Percentiles rank a stretch among this genome's conserved stretches.
Conservation (phyloP, 2,329 filamentous ascomycete species). For the Thielaviopsis musarum region DNA sequence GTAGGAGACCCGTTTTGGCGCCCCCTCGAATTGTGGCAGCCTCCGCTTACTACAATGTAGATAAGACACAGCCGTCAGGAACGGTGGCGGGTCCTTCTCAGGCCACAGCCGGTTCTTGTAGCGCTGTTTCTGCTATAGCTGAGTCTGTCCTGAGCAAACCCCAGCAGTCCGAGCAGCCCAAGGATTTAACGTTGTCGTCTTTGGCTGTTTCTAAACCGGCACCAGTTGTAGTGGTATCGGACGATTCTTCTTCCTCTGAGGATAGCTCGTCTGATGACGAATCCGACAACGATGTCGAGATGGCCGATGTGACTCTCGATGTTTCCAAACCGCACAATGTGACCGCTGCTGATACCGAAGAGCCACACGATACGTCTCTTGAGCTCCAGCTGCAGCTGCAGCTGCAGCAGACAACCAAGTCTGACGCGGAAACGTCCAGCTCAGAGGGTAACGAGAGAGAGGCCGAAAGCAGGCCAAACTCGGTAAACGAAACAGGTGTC, state of each 20-base stretch:
- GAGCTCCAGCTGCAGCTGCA: not conserved
- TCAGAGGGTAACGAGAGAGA: not conserved
- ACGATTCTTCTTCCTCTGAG: conserved; percentile 1
- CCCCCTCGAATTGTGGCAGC: not conserved
- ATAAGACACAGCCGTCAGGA: not conserved
- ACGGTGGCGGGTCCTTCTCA: no score
- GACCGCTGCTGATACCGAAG: not conserved
- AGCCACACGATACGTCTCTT: not conserved
- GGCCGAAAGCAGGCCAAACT: not conserved
- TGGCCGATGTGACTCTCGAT: not conserved
- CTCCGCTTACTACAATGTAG: not conserved
- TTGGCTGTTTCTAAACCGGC: not conserved
- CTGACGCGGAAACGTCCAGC: not conserved
- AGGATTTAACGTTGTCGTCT: not conserved
- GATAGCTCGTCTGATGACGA: conserved; percentile 1
- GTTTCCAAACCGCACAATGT: not conserved
- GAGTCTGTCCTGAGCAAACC: not conserved
- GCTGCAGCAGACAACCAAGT: not conserved
- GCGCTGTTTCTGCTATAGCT: not conserved
- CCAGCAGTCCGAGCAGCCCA: not conserved
- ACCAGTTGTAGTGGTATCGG: not conserved
- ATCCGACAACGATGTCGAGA: not conserved
- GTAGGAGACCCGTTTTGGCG: not conserved
- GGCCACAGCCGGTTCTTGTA: not conserved
- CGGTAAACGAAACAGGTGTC: not conserved